Conservation (phyloP, 2,329 filamentous ascomycete species). For the Fusarium nygamai region DNA sequence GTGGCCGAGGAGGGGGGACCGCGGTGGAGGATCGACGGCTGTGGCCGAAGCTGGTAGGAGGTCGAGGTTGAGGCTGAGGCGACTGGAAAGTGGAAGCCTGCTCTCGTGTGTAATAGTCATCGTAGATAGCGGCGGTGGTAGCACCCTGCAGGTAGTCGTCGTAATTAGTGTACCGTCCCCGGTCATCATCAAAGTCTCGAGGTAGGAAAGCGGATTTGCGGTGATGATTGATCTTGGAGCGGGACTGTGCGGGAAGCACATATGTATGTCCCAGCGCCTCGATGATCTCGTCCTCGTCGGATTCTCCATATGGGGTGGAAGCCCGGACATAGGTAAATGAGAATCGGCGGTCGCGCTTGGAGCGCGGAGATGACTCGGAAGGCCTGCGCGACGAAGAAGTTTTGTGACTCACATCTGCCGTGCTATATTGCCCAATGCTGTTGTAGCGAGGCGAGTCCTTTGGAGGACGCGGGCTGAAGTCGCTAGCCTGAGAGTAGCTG, state of each 20-base stretch:
- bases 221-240: conserved; percentile 48
- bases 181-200: conserved; percentile 59
- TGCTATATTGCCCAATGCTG: conserved; percentile 71
- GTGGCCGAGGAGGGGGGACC: conserved; percentile 62
- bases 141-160: conserved; percentile 64
- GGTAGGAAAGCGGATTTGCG: conserved; percentile 48
- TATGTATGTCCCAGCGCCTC: conserved; percentile 64
- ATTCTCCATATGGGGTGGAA: conserved; percentile 68
- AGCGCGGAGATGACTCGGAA: conserved; percentile 47
- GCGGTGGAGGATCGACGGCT: conserved; percentile 60
- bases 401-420: conserved; percentile 72
- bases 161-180: conserved; percentile 68
- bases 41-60: conserved; percentile 55
- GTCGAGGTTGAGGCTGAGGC: conserved; percentile 54
- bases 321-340: conserved; percentile 69
- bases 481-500: conserved; percentile 51
- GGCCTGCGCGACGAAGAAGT: conserved; percentile 58
- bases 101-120: conserved; percentile 51
- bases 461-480: conserved; percentile 56
- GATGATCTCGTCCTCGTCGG: conserved; percentile 71
- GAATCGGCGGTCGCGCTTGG: conserved; percentile 64
- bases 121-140: conserved; percentile 44
- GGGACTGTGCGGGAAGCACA: conserved; percentile 62
- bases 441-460: conserved; percentile 69
- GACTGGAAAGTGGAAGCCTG: conserved; percentile 52